Base-by-base conservation (phyloP, 495 filamentous ascomycete species). In the Penicillium herquei region DNA sequence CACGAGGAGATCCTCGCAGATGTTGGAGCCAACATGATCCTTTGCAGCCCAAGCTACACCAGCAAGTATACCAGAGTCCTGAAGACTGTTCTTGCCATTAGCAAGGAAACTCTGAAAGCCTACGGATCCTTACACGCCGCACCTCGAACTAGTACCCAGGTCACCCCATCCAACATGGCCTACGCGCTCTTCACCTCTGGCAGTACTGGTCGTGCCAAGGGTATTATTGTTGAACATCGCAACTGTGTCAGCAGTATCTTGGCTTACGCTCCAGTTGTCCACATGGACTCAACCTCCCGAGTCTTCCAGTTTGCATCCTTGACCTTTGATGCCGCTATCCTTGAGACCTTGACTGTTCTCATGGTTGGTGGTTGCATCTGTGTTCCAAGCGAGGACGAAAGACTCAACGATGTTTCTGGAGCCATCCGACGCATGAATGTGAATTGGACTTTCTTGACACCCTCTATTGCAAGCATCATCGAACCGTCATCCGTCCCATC, bases 351-450 rank as follows among this genome's bases (percentile, higher is more conserved):
- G 11, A 76, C 72, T 10, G 74, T 79, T 6, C 55, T 83, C 14
- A 79, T 80, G 51, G 51, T 73, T n/a, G 86, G 86, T 16, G 85
- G 78, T 26, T 81, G 76, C 51, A 70, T 86, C 3, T 89, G 86
- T 63, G 75, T 89, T 32, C 84, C 83, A 2, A 79, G 75, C 59
- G 80, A 85, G 40, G 68, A 85, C 9, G 79, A 84, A 10, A 69
- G 82, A 7, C 61, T 81, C 14, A 79, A 78, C 42, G 74, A 82
- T 59, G 62, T 82, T 14, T 64, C 71, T 9, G 73, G 72, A 46
- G 72, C 73, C 3, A 84, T 84, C 8, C 69, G 70, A 39, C 73
- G 73, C 1, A 66, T 81, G 62, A 61, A 72, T 11, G 80, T 82
- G 6, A 76, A 72, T 1, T 81, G 76, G 70, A 68, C 75, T 1